Percentiles rank a stretch among this genome's conserved stretches.
Conservation (phyloP, 2,329 filamentous ascomycete genomes). For the Paecilomyces dactylethromorphus region DNA sequence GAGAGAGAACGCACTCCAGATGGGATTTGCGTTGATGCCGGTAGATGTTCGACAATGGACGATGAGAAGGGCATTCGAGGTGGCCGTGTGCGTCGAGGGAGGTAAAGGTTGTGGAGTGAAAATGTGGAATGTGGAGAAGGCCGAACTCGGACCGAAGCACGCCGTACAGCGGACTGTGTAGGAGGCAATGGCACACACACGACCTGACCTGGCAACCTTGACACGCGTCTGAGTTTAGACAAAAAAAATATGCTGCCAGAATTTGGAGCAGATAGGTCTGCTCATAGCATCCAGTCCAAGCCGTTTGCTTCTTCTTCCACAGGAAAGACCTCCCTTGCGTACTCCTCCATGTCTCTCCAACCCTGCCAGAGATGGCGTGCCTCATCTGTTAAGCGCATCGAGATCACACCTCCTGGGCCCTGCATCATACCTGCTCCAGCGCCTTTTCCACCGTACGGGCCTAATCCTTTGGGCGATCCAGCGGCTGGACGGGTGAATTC, state of each 20-base stretch:
- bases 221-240: background rate
- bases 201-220: background rate
- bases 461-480: slow-evolving; percentile 31
- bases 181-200: background rate
- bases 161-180: background rate
- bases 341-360: slow-evolving; percentile 84
- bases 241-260: background rate
- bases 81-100: background rate
- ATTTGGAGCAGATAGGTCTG: background rate
- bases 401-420: slow-evolving; percentile 50
- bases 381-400: slow-evolving; percentile 63
- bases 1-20: background rate
- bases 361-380: slow-evolving; percentile 86
- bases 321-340: slow-evolving; percentile 87
- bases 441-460: slow-evolving; percentile 31
- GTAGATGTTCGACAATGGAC: background rate
- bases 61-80: background rate
- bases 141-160: background rate
- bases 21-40: background rate
- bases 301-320: slow-evolving; percentile 94
- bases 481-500: slow-evolving; percentile 41
- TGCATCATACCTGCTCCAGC: slow-evolving; percentile 41
- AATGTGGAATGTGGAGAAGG: background rate
- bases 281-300: slow-evolving; percentile 73
- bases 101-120: background rate